Base-by-base conservation (phyloP, 179 eudicot species). In the Spergularia azorica region DNA sequence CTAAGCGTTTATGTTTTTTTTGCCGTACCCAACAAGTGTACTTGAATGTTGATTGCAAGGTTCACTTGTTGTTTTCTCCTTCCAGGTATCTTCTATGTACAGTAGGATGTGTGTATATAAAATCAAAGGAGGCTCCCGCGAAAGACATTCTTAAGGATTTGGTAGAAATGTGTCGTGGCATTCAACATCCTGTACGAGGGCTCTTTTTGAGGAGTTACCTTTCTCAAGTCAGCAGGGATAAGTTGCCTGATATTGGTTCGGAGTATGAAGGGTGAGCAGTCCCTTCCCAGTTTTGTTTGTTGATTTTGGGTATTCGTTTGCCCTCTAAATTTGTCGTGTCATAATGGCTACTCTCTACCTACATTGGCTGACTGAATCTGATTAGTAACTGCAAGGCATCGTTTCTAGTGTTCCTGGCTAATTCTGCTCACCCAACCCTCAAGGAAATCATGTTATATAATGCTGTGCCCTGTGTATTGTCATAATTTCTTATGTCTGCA, bases 161-260 rank as follows among this genome's bases (percentile, higher is more conserved):
- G 71, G 98, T 95, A 39, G 99, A 95, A 87, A 88, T 95, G 99
- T 95, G 99, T 74, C 99, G 99, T 60, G 99, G 97, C 39, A 90
- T 95, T 64, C 99, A 95, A 79, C 97, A 95, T 88, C 99, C 99
- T 82, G 63, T 95, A 63, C 92, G 97, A 78, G 98, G 98, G 62
- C 97, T 95, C 63, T 95, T 95, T 82, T 80, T 95, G 71, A 90
- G 99, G 89, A 95, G 98, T 83, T 95, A 95, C 71, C 91, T 95
- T 70, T 90, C 95, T 67, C 99, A 95, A 95, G 84, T 95, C 76
- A 93, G 94, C 61, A 88, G 85, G 86, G 97, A 95, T 79, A 95
- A 95, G 82, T 80, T 95, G 72, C 98, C 99, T 75, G 98, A 91
- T 84, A 93, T 95, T 79, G 98, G 92, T 59, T 90, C 97, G 0